Evolutionary conservation across 2,329 filamentous ascomycete genomes (phyloP).

Genomic region (Fusarium floridanum): DNA sequence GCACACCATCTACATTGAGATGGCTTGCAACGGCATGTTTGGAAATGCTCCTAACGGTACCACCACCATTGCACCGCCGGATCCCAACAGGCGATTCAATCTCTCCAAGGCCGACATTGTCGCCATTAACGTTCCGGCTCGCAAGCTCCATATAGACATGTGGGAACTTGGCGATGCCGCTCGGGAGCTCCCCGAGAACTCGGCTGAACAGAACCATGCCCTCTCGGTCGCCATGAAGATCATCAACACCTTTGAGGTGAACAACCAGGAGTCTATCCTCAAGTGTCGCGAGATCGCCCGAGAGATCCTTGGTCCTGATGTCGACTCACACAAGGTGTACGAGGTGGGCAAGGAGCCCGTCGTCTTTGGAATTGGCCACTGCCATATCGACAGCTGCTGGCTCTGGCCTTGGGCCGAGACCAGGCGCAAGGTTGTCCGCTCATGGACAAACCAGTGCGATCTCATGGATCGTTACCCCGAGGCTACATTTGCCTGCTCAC

Average conservation of each 20-base stretch:
- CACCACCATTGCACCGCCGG: slow-evolving; percentile 83
- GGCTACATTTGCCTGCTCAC: slow-evolving; percentile 90
- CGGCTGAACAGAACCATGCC: slow-evolving; percentile 90
- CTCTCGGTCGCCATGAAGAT: slow-evolving; percentile 87
- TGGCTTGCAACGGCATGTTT: slow-evolving; percentile 99
- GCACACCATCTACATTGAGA: slow-evolving; percentile 94
- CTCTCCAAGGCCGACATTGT: slow-evolving; percentile 86
- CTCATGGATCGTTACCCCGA: slow-evolving; percentile 96
- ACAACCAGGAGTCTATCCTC: slow-evolving; percentile 81
- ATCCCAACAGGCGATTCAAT: slow-evolving; percentile 84
- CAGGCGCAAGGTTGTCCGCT: slow-evolving; percentile 93
- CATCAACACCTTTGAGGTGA: slow-evolving; percentile 89
- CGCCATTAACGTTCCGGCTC: slow-evolving; percentile 86
- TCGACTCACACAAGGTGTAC: slow-evolving; percentile 89
- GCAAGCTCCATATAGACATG: slow-evolving; percentile 88
- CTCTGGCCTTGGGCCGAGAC: slow-evolving; percentile 99
- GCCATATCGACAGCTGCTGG: slow-evolving; percentile 99
- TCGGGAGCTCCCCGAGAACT: slow-evolving; percentile 88
- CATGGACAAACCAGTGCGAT: slow-evolving; percentile 97
- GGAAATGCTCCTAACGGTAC: slow-evolving; percentile 89
- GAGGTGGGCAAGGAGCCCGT: slow-evolving; percentile 78
- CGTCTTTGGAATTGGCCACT: slow-evolving; percentile 92
- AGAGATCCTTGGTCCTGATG: slow-evolving; percentile 83
- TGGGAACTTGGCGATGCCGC: slow-evolving; percentile 97
- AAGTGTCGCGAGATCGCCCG: slow-evolving; percentile 86